Conservation (phyloP, 1,284 basidiomycete species). For the Ustilago cynodontis region DNA sequence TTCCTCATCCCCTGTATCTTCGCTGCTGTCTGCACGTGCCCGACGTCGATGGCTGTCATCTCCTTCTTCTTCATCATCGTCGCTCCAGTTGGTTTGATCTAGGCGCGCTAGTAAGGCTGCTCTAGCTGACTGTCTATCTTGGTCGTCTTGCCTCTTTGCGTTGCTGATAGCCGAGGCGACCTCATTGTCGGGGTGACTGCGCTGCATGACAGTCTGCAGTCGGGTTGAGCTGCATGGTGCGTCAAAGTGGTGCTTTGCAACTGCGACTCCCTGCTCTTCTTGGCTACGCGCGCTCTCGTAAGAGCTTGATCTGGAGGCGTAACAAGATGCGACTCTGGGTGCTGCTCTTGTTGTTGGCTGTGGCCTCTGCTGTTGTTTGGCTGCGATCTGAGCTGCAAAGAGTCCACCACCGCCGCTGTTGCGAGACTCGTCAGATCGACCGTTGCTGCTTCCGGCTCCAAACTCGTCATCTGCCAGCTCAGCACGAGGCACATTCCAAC, state of each 20-base stretch:
- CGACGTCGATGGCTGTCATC: slow-evolving; percentile 1
- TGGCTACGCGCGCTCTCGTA: neutral
- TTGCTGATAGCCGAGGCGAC: neutral
- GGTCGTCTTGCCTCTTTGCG: neutral
- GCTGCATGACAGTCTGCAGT: slow-evolving; percentile 17
- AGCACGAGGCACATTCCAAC: slow-evolving; percentile 5
- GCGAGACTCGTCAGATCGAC: slow-evolving; percentile 15
- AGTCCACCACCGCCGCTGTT: slow-evolving; percentile 20
- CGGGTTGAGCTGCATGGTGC: slow-evolving; percentile 21
- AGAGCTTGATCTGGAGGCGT: neutral
- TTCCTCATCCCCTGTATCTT: slow-evolving; percentile 12
- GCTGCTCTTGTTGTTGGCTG: slow-evolving; percentile 1
- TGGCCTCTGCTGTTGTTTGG: slow-evolving; percentile 12
- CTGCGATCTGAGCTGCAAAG: slow-evolving; percentile 40
- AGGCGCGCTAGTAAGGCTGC: slow-evolving; percentile 45
- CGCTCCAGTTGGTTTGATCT: slow-evolving; percentile 53
- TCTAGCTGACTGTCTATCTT: slow-evolving; percentile 19
- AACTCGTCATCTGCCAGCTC: slow-evolving; percentile 21
- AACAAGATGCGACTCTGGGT: neutral
- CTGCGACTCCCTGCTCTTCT: slow-evolving; percentile 4
- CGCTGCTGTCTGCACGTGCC: slow-evolving; percentile 14
- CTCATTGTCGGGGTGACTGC: neutral
- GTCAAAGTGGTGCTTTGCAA: neutral
- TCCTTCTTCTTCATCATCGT: slow-evolving; percentile 40
- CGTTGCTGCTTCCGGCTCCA: slow-evolving; percentile 12